Evolutionary conservation across 306 rosid species (phyloP).

Genomic region (Lablab purpureus): DNA sequence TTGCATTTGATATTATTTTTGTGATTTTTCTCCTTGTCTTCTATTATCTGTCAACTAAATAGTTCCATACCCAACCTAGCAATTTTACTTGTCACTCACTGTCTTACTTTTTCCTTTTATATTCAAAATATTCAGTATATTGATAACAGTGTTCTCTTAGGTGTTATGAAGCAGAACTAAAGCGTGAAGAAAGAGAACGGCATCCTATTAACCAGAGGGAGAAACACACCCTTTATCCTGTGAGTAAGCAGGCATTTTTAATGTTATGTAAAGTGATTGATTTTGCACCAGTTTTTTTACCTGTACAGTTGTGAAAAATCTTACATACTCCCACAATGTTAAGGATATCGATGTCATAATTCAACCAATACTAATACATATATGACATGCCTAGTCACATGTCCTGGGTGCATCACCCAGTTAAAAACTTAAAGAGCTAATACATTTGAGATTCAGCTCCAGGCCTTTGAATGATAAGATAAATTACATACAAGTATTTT

Average conservation of each 20-base stretch:
- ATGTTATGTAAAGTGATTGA: constrained; percentile 29
- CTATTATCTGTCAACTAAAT: background rate
- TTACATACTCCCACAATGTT: background rate
- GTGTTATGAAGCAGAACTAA: constrained; percentile 86
- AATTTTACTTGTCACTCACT: background rate
- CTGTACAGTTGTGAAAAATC: constrained; percentile 8
- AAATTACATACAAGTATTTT: background rate
- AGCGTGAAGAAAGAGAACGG: constrained; percentile 89
- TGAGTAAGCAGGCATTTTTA: constrained; percentile 52
- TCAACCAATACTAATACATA: background rate
- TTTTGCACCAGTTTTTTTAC: constrained; percentile 31
- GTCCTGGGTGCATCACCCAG: background rate
- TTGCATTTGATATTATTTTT: background rate
- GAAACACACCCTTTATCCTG: constrained; percentile 75
- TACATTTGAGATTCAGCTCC: background rate
- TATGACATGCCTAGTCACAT: background rate
- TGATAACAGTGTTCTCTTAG: constrained; percentile 50
- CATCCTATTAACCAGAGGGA: constrained; percentile 93
- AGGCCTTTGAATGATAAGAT: background rate
- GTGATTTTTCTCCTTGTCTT: background rate
- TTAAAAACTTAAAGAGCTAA: background rate
- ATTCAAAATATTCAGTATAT: background rate
- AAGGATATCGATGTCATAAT: background rate
- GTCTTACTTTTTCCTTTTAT: background rate
- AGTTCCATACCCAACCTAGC: background rate